A percentile compares a stretch with the other conserved stretches of the same genome.
phyloP scores from a whole-genome alignment of 78 protist species.

The Dictyostelium capitatum region DNA sequence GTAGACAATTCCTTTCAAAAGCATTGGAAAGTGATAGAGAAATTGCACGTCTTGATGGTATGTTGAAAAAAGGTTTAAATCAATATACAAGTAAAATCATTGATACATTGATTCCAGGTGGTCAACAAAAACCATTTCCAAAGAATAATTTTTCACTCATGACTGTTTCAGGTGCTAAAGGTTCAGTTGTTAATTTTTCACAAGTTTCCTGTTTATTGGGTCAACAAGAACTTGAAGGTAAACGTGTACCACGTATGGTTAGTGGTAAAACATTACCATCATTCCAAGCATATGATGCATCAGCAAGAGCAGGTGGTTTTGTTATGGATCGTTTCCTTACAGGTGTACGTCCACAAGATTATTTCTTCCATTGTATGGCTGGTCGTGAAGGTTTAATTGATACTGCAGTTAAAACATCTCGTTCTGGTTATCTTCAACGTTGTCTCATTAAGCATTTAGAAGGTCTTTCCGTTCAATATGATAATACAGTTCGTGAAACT shows the following conservation, averaged over 20 bases:
- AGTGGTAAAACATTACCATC: conserved; percentile 97
- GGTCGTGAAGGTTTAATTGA: conserved; percentile 99
- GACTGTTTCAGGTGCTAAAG: conserved; percentile 99
- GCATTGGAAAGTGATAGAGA: conserved; percentile 56
- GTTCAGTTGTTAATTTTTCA: conserved; percentile 96
- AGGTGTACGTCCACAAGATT: conserved; percentile 97
- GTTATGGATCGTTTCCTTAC: conserved; percentile 98
- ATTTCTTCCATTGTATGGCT: conserved; percentile 99
- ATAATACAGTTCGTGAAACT: conserved; percentile 93
- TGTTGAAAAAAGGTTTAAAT: conserved; percentile 69
- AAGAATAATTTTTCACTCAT: conserved; percentile 95
- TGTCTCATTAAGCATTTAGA: conserved; percentile 99
- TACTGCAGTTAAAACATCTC: conserved; percentile 99
- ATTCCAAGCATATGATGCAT: conserved; percentile 89
- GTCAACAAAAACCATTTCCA: conserved; percentile 94
- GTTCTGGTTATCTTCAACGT: conserved; percentile 98
- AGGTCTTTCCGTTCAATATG: conserved; percentile 92
- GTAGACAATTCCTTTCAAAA: background rate
- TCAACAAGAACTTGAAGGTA: conserved; percentile 97
- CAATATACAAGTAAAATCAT: conserved; percentile 89
- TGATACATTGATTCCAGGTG: conserved; percentile 91
- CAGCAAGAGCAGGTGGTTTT: conserved; percentile 96
- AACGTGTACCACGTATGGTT: conserved; percentile 98
- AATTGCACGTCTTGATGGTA: conserved; percentile 79
- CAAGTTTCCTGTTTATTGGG: conserved; percentile 99